Percentiles rank a stretch among this genome's conserved stretches.
Conservation (phyloP, 768 basidiomycete genomes). For the Mycena sanguinolenta region DNA sequence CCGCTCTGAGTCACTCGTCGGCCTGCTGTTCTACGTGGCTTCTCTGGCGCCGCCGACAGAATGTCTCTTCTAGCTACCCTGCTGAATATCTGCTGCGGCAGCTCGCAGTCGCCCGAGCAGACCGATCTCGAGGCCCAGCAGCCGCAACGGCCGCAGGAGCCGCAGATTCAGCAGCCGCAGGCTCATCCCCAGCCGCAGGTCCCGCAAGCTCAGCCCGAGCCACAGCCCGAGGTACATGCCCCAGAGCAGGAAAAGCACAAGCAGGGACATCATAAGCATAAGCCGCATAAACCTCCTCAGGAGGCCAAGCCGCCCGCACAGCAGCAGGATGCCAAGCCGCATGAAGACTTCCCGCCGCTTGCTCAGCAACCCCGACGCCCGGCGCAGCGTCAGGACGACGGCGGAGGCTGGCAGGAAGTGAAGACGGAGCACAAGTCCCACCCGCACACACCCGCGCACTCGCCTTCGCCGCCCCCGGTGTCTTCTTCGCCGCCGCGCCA, state of each 20-base stretch:
- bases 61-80: constrained; percentile 23
- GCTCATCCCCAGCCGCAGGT: constrained; percentile 3
- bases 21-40: neutral
- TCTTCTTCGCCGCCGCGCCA: constrained; percentile 13
- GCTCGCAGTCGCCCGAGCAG: constrained; percentile 10
- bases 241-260: neutral
- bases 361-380: neutral
- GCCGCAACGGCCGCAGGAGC: constrained; percentile 2
- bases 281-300: constrained; percentile 8
- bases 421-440: constrained; percentile 1
- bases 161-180: neutral
- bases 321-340: neutral
- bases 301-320: neutral
- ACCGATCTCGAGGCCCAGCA: neutral
- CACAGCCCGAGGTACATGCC: neutral
- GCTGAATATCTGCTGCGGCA: constrained; percentile 20
- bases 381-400: neutral
- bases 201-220: constrained; percentile 5
- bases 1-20: no score
- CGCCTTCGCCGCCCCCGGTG: neutral
- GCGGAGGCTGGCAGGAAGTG: neutral
- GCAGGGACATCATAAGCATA: neutral
- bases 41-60: neutral
- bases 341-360: neutral
- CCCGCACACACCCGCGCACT: constrained; percentile 1